Evolutionary conservation across 768 basidiomycete genomes (phyloP), one percentile per base, ranked within the genome.

Genomic region (Lactarius deliciosus): DNA sequence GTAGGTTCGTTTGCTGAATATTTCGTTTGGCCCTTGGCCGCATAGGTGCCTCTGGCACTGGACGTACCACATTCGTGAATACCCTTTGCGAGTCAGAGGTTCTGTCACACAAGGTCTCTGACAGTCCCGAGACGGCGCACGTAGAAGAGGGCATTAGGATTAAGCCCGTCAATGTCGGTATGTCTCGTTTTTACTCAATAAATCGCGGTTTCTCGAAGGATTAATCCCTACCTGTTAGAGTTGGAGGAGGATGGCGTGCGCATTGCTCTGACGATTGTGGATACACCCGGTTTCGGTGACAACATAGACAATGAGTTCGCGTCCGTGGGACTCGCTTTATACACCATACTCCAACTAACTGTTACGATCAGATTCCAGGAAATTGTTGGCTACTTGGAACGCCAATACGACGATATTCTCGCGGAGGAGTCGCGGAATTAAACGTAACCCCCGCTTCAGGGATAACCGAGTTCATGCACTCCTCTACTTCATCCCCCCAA

Each of bases 401-500:
- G 96, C 62, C 96, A 98, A 86, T 98, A 98, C 79, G 97, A 99
- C 68, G 96, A 99, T 73, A 96, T 98, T 75, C 82, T 99, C 70
- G 96, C 96, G 5, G 96, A 98, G 77, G 97, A 99, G 80, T 96
- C 94, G 62, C 87, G 97, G 97, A 71, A 99, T 99, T 80, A 98
- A 97, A 82, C 96, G 97, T 83, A 98, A 98, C 79, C 96, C 96
- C 36, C 90, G 97, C 69, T 99, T 98, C 86, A 89, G 95, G 75
- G 97, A 99, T 78, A 98, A 98, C 82, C 85, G 97, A 70, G 88
- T 98, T 2, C 97, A 98, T 71, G 96, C 95, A 30, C 82, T 98
- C 64, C 84, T 99, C 64, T 98, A 98, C 81, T 99, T 99, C 76
- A 98, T 98, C 80, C 90, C 96, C 53, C 97, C 97, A 5, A 98